Conservation (phyloP, 768 basidiomycete genomes). For the Russula virescens region DNA sequence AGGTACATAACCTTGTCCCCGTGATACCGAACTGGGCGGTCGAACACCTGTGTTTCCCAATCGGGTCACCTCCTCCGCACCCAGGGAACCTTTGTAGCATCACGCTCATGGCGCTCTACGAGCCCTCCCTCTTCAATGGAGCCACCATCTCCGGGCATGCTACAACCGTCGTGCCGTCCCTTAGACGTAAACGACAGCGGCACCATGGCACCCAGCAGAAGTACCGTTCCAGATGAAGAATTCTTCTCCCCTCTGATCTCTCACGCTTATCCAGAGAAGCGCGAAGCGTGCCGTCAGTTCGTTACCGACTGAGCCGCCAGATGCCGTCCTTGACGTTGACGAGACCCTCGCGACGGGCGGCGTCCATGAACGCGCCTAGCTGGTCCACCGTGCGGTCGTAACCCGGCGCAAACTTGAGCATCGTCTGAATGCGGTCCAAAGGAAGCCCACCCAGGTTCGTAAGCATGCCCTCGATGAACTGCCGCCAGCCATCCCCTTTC, state of each 20-base stretch:
- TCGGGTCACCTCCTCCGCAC: no score
- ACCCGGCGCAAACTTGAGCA: constrained; percentile 78
- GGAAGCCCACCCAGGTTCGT: constrained; percentile 75
- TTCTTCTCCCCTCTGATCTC: neutral
- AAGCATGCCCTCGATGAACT: constrained; percentile 89
- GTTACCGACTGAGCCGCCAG: constrained; percentile 48
- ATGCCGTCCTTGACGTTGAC: constrained; percentile 64
- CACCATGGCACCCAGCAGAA: constrained; percentile 1
- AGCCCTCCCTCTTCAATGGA: neutral
- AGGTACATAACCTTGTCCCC: neutral
- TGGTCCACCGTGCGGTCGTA: constrained; percentile 81
- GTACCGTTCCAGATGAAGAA: neutral
- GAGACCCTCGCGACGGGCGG: constrained; percentile 69
- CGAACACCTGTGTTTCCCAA: neutral
- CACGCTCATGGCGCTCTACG: neutral
- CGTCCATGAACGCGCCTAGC: constrained; percentile 73
- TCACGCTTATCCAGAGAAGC: neutral
- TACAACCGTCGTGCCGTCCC: neutral
- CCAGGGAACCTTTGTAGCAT: neutral
- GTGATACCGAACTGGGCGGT: neutral
- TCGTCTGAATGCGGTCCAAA: constrained; percentile 79
- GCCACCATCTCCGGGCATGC: neutral
- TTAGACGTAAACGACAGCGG: neutral
- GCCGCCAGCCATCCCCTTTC: neutral
- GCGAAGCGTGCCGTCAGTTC: neutral